Conservation (phyloP, 2,329 filamentous ascomycete species). For the Ascochyta rabiei region DNA sequence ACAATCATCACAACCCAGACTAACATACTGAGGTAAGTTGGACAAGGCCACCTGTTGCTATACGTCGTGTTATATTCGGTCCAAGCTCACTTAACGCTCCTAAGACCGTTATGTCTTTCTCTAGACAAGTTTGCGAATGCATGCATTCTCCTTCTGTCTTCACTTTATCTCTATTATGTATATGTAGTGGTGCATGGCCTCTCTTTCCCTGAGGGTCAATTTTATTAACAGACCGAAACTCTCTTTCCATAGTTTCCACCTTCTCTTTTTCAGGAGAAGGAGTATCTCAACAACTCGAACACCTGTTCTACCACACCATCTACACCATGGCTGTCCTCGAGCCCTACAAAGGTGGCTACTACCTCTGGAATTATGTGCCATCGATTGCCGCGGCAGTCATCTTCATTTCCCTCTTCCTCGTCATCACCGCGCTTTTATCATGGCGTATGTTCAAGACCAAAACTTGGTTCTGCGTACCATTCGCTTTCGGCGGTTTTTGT, state of each 20-base stretch:
- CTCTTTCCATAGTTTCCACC: neutral
- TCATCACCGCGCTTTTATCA: slow-evolving; percentile 37
- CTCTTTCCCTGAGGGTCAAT: neutral
- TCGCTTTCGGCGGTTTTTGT: slow-evolving; percentile 58
- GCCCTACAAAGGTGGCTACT: slow-evolving; percentile 6
- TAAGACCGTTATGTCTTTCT: neutral
- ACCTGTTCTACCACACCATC: neutral
- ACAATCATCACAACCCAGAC: neutral
- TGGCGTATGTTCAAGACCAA: slow-evolving; percentile 25
- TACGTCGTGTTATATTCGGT: neutral
- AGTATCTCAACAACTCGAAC: no score
- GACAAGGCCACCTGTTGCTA: neutral
- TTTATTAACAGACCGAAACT: neutral
- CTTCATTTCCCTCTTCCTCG: slow-evolving; percentile 54
- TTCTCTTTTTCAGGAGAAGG: no score
- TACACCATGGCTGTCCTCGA: slow-evolving; percentile 24
- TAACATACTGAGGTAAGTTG: no score
- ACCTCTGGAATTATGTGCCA: slow-evolving; percentile 48
- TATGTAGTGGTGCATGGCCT: neutral
- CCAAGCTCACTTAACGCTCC: neutral
- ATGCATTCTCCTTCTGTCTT: neutral
- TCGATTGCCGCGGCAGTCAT: slow-evolving; percentile 54
- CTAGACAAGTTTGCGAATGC: neutral
- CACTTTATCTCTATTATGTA: neutral
- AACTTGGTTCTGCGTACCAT: slow-evolving; percentile 58